Percentiles rank a stretch among this genome's conserved stretches.
These are phyloP conservation scores for Boletus sensibilis DNA, from an alignment of 768 basidiomycete species.

Conservation along the genomic window DNA sequence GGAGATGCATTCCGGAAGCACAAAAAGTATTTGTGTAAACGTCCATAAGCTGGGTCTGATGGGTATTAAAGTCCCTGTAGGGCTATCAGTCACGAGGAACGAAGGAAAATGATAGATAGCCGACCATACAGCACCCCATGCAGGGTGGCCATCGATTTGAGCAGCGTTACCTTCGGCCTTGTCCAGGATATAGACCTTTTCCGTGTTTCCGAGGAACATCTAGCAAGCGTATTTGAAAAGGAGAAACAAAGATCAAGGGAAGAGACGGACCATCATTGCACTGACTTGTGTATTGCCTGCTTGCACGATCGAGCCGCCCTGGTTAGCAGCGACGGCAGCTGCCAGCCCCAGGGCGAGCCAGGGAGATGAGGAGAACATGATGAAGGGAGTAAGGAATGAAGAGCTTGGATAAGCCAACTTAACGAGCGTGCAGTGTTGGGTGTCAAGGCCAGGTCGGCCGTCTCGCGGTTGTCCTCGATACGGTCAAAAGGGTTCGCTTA, in stretches of 20 bases:
- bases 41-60: conserved; percentile 20
- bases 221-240: conserved; percentile 25
- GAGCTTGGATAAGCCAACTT: not conserved
- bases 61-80: conserved; percentile 25
- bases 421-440: conserved; percentile 16
- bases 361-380: conserved; percentile 35
- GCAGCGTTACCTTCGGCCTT: conserved; percentile 80
- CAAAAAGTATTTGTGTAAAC: conserved; percentile 75
- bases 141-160: conserved; percentile 65
- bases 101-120: not conserved
- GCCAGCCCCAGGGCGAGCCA: conserved; percentile 49
- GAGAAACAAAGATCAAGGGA: not conserved
- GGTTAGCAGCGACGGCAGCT: conserved; percentile 27
- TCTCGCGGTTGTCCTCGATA: not conserved
- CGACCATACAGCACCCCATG: conserved; percentile 72
- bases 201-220: conserved; percentile 78
- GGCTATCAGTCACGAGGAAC: not conserved
- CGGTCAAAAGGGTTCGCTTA: not conserved
- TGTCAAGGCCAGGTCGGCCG: not conserved
- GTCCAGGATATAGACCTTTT: conserved; percentile 90
- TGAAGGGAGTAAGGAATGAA: conserved; percentile 10
- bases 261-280: conserved; percentile 51
- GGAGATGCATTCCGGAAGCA: conserved; percentile 78
- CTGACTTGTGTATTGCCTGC: conserved; percentile 42
- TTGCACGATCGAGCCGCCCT: conserved; percentile 23